A percentile compares a stretch with the other conserved stretches of the same genome.
These are phyloP conservation scores for Setomelanomma holmii DNA, from an alignment of 2,329 filamentous ascomycete genomes.

Conservation along the genomic window DNA sequence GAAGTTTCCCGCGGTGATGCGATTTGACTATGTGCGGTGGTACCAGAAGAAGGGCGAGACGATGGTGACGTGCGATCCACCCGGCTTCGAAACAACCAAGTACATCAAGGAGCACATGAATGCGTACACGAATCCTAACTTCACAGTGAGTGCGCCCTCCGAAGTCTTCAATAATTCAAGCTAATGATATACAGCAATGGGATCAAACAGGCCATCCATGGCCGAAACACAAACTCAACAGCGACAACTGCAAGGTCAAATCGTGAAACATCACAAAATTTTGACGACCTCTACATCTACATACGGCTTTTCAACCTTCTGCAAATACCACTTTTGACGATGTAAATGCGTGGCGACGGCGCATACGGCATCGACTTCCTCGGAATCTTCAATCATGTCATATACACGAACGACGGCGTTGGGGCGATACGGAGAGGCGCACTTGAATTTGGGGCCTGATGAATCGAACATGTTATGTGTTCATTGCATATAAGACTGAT, in stretches of 20 bases:
- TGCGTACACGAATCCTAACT: slow-evolving; percentile 59
- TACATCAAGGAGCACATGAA: slow-evolving; percentile 58
- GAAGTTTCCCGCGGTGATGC: slow-evolving; percentile 60
- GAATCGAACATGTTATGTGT: not conserved
- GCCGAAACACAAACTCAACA: slow-evolving; percentile 55
- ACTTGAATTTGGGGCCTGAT: no score
- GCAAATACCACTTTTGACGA: not conserved
- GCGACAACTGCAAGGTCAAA: slow-evolving; percentile 40
- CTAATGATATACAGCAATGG: slow-evolving; percentile 35
- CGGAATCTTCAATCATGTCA: not conserved
- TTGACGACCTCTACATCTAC: not conserved
- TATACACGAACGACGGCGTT: not conserved
- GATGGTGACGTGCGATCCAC: slow-evolving; percentile 62
- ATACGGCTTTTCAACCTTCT: not conserved
- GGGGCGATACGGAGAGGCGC: not conserved
- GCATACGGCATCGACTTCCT: not conserved
- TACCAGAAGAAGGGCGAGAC: slow-evolving; percentile 60
- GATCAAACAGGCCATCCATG: slow-evolving; percentile 44
- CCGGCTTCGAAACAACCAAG: slow-evolving; percentile 60
- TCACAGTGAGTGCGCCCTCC: slow-evolving; percentile 60
- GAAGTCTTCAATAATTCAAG: no score
- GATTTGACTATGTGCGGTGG: slow-evolving; percentile 62
- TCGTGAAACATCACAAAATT: not conserved
- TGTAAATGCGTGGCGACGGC: not conserved
- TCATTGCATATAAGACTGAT: not conserved